phyloP scores from a whole-genome alignment of 768 basidiomycete genomes.

The Psilocybe tampanensis region DNA sequence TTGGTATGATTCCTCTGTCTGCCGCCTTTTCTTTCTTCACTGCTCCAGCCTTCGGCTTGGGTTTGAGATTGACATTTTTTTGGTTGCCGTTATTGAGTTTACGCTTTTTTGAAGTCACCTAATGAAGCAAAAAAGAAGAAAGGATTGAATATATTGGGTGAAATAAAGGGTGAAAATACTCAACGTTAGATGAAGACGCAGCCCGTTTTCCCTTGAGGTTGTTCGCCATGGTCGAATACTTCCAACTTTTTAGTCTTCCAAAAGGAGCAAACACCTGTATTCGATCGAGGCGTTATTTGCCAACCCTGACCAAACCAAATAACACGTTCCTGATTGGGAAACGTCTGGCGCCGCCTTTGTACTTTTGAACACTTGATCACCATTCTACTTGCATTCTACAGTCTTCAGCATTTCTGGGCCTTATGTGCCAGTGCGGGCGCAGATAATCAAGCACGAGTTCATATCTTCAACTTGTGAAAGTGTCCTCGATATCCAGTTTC shows the following conservation, averaged over 20 bases:
- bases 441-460: not conserved
- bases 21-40: conserved; percentile 56
- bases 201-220: conserved; percentile 35
- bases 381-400: not conserved
- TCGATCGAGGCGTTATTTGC: not conserved
- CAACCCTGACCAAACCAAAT: not conserved
- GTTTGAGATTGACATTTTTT: conserved; percentile 17
- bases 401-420: too few relatives aligned
- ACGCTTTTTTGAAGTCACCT: conserved; percentile 61
- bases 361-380: too few relatives aligned
- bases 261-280: conserved; percentile 8
- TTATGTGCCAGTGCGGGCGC: not conserved
- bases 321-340: conserved; percentile 4
- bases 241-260: conserved; percentile 13
- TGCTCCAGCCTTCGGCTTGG: conserved; percentile 22
- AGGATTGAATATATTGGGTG: conserved; percentile 4
- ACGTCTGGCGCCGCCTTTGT: too few relatives aligned
- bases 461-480: not conserved
- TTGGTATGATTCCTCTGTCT: conserved; percentile 61
- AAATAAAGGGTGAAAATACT: conserved; percentile 2
- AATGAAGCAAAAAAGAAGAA: not conserved
- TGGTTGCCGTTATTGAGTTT: conserved; percentile 44
- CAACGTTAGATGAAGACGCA: conserved; percentile 31
- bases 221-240: conserved; percentile 21
- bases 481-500: not conserved